A percentile compares a stretch with the other conserved stretches of the same genome.
phyloP scores from a whole-genome alignment of 139 green algal species.

The Micractinium sp. region DNA sequence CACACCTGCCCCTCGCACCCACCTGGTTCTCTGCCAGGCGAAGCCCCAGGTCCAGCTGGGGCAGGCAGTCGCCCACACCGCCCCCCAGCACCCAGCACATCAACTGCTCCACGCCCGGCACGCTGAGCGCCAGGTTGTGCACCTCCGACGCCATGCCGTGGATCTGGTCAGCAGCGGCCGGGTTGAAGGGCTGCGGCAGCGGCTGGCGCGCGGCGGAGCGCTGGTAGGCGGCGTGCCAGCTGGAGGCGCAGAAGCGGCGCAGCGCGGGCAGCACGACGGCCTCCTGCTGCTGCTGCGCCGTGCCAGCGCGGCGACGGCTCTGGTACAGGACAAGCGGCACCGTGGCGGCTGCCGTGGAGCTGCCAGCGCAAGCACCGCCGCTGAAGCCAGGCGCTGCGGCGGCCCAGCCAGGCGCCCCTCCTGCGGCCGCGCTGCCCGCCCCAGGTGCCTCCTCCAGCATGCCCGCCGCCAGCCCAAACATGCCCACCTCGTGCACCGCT shows the following conservation, averaged over 20 bases:
- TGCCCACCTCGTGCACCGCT: not conserved
- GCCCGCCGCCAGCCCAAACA: slow-evolving; percentile 31
- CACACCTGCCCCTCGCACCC: not conserved
- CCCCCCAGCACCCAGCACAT: slow-evolving; percentile 18
- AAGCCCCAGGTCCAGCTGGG: slow-evolving; percentile 12
- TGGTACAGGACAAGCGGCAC: slow-evolving; percentile 27
- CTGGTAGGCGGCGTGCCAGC: slow-evolving; percentile 22
- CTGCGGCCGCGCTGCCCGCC: no score
- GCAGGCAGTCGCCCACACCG: slow-evolving; percentile 2
- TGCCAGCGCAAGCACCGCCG: not conserved
- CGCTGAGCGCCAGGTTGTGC: not conserved
- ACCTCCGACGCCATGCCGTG: slow-evolving; percentile 21
- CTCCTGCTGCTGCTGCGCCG: not conserved
- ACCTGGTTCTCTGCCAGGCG: slow-evolving; percentile 33
- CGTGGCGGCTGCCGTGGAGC: not conserved
- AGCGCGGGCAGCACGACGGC: not conserved
- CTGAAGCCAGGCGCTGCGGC: not conserved
- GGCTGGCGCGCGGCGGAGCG: not conserved
- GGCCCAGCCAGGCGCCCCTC: not conserved
- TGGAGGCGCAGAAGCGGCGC: slow-evolving; percentile 13
- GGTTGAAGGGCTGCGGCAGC: slow-evolving; percentile 5
- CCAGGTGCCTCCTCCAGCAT: slow-evolving; percentile 12
- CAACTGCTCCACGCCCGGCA: slow-evolving; percentile 16
- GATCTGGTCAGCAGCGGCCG: not conserved
- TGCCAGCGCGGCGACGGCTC: not conserved